phyloP scores from a whole-genome alignment of 148 eudicot genomes.

The Euryodendron excelsum region DNA sequence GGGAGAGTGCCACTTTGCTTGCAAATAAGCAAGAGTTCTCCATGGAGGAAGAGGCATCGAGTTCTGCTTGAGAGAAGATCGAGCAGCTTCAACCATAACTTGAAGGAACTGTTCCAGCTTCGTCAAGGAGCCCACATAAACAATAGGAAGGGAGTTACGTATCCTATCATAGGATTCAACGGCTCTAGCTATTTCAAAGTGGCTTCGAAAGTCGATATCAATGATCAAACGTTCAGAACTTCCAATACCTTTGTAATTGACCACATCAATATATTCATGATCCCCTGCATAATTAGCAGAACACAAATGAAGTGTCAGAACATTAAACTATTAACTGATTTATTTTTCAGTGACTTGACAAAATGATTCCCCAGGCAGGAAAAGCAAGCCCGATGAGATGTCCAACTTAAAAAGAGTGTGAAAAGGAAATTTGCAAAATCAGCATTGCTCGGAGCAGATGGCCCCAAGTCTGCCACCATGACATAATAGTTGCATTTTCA shows the following conservation, averaged over 20 bases:
- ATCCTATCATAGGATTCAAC: constrained; percentile 72
- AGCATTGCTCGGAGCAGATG: too few species aligned
- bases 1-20: constrained; percentile 85
- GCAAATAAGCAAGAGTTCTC: constrained; percentile 81
- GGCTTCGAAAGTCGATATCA: constrained; percentile 85
- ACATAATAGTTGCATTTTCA: too few species aligned
- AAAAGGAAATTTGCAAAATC: too few species aligned
- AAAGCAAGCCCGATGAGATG: too few species aligned
- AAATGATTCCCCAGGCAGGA: too few species aligned
- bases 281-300: constrained; percentile 52
- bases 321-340: neutral
- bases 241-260: constrained; percentile 40
- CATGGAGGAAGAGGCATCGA: constrained; percentile 96
- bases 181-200: constrained; percentile 93
- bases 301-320: constrained; percentile 16
- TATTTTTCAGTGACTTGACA: neutral
- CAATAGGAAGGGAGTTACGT: constrained; percentile 66
- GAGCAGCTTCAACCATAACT: constrained; percentile 84
- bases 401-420: too few species aligned
- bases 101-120: constrained; percentile 73
- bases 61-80: constrained; percentile 78
- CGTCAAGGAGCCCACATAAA: constrained; percentile 61
- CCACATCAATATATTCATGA: constrained; percentile 74
- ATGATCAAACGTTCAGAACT: constrained; percentile 58
- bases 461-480: too few species aligned